phyloP scores from a whole-genome alignment of 2,329 filamentous ascomycete genomes.

The Stylonectria norvegica region DNA sequence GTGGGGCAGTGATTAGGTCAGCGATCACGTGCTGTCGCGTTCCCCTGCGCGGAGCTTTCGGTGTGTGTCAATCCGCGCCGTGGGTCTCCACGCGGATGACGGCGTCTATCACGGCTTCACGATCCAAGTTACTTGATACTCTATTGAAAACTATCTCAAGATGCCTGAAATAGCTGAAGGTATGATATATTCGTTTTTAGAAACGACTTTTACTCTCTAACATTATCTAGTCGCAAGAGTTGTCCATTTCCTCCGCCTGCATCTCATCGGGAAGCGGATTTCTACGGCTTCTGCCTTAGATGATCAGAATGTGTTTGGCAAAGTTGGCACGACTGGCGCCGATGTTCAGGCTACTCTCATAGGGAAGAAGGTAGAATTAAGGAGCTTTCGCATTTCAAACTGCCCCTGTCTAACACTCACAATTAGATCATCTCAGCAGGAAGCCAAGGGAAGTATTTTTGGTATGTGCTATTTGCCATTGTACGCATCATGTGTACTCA shows the following conservation, averaged over 20 bases:
- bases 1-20: constrained; percentile 20
- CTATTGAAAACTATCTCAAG: constrained; percentile 18
- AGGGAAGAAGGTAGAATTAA: constrained; percentile 58
- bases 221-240: constrained; percentile 65
- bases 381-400: not conserved
- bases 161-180: constrained; percentile 66
- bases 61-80: too few species aligned
- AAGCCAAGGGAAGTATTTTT: constrained; percentile 97
- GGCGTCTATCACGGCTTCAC: constrained; percentile 2
- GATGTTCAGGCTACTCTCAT: constrained; percentile 71
- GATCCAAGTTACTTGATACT: not conserved
- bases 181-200: constrained; percentile 20
- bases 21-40: constrained; percentile 25
- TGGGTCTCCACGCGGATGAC: too few species aligned
- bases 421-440: constrained; percentile 59
- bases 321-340: constrained; percentile 74
- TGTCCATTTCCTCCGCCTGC: constrained; percentile 77
- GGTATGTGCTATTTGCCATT: constrained; percentile 42
- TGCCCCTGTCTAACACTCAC: constrained; percentile 3
- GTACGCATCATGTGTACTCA: not conserved
- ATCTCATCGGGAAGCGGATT: constrained; percentile 82
- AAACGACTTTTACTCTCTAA: constrained; percentile 4
- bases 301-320: constrained; percentile 84
- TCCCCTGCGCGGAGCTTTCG: constrained; percentile 2
- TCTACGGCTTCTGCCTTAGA: constrained; percentile 67